phyloP scores from a whole-genome alignment of 345 rosid species.

The Eucalyptus guilfoylei region DNA sequence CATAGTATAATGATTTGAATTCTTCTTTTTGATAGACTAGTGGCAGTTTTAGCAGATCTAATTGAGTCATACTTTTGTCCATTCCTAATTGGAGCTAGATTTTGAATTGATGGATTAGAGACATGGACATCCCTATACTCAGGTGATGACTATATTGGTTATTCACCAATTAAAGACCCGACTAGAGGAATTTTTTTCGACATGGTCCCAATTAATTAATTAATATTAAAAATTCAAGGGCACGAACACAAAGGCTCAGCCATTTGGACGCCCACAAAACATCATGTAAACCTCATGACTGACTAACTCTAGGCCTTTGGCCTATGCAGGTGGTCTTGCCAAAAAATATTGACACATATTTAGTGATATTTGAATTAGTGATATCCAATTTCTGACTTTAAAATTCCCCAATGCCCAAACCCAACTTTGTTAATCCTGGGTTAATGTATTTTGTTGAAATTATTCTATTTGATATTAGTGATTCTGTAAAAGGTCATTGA shows the following conservation, averaged over 20 bases:
- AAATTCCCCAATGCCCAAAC: background rate
- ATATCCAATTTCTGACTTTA: too few relatives aligned
- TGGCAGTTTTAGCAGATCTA: rapidly evolving
- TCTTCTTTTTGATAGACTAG: background rate
- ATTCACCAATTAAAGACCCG: rapidly evolving
- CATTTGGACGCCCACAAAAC: rapidly evolving
- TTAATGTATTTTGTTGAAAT: background rate
- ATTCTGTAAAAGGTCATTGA: background rate
- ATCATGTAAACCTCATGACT: background rate
- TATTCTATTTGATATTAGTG: background rate
- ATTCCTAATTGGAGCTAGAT: background rate
- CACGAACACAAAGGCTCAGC: background rate
- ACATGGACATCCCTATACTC: background rate
- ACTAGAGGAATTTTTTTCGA: rapidly evolving
- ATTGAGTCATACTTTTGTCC: background rate
- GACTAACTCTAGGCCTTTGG: background rate
- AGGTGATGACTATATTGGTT: rapidly evolving
- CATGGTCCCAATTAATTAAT: background rate
- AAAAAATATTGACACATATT: rapidly evolving
- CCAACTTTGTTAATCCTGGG: rapidly evolving
- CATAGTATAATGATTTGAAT: background rate
- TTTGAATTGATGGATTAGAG: rapidly evolving
- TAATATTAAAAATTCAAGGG: background rate
- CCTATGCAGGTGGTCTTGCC: rapidly evolving
- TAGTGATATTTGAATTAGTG: background rate